phyloP scores from a whole-genome alignment of 768 basidiomycete species.

The Boletellus ananiceps region DNA sequence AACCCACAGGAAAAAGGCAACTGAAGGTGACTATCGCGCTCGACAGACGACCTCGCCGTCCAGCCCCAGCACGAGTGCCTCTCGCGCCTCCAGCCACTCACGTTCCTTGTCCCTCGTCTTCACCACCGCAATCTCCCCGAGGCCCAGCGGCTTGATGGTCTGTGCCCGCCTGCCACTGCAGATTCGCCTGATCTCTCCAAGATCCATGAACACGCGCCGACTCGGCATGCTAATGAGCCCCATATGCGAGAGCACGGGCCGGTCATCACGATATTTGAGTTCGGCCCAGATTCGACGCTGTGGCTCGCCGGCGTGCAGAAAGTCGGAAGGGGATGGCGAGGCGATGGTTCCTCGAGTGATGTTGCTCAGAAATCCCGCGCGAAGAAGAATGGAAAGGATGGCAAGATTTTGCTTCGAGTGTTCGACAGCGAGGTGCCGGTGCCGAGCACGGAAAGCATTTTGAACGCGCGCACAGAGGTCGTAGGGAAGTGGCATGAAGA shows the following conservation, averaged over 20 bases:
- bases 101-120: conserved; percentile 64
- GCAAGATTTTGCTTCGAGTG: conserved; percentile 89
- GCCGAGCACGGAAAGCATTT: conserved; percentile 88
- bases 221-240: conserved; percentile 80
- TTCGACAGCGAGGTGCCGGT: conserved; percentile 67
- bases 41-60: conserved; percentile 87
- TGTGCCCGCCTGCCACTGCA: conserved; percentile 81
- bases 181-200: conserved; percentile 67
- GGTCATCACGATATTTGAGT: conserved; percentile 90
- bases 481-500: conserved; percentile 56
- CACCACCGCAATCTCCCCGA: conserved; percentile 92
- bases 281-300: conserved; percentile 88
- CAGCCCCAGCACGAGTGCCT: conserved; percentile 74
- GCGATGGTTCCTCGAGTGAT: conserved; percentile 74
- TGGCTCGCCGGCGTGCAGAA: conserved; percentile 52
- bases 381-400: conserved; percentile 88
- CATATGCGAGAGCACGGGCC: conserved; percentile 78
- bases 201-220: conserved; percentile 70
- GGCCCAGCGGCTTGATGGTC: conserved; percentile 74
- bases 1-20: neutral
- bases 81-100: conserved; percentile 89
- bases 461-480: conserved; percentile 88
- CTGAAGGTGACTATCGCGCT: conserved; percentile 42
- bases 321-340: conserved; percentile 60
- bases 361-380: conserved; percentile 81